phyloP scores from a whole-genome alignment of 108 stramenopile genomes.

The Nitzschia sp. region DNA sequence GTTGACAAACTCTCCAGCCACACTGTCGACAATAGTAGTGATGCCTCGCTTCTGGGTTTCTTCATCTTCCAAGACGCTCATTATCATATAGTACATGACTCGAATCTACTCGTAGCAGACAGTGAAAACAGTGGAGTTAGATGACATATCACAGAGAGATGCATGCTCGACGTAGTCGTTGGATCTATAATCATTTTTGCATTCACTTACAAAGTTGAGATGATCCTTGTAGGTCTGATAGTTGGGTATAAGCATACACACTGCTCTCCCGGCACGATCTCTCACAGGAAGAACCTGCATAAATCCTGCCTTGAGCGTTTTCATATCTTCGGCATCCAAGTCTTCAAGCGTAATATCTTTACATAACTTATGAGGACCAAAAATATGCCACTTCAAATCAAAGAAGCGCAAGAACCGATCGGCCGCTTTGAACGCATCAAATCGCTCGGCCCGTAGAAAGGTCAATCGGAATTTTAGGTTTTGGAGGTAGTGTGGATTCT shows the following conservation, averaged over 20 bases:
- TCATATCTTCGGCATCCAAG: constrained; percentile 11
- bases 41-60: constrained; percentile 12
- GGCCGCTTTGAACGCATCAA: neutral
- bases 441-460: neutral
- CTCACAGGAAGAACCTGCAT: constrained; percentile 10
- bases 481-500: constrained; percentile 1
- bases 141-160: too few species aligned
- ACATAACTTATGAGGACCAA: constrained; percentile 12
- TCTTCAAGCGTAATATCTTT: constrained; percentile 12
- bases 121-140: neutral
- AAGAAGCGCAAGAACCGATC: constrained; percentile 4
- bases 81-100: neutral
- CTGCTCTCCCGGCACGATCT: constrained; percentile 13
- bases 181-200: too few species aligned
- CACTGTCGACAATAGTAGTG: neutral
- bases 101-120: neutral
- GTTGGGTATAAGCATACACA: neutral
- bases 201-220: neutral
- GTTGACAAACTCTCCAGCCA: neutral
- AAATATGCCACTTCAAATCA: constrained; percentile 22
- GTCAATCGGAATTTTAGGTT: neutral
- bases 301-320: neutral
- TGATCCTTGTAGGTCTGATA: neutral
- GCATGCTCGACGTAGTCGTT: too few species aligned
- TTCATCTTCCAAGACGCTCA: neutral